Evolutionary conservation across 208 protist species (phyloP), one percentile per base, ranked within the genome.

Genomic region (Leishmania tarentolae): DNA sequence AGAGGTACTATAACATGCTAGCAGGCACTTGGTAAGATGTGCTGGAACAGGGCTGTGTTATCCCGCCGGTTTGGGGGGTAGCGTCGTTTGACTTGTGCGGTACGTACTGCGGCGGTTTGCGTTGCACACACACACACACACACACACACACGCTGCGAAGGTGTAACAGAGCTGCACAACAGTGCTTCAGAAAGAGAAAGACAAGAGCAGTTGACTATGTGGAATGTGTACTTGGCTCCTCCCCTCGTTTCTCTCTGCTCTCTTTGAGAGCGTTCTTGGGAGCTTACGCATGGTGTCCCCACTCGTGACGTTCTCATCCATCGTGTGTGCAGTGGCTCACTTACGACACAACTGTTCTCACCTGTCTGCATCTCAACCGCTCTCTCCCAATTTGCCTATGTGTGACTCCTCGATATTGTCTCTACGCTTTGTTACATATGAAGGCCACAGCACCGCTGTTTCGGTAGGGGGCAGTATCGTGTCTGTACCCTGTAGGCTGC

Each of bases 1-100:
- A 87, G 19, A 66, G 56, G 37, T 97, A 97, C 81, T 92, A 94
- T 69, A 78, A 88, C 79, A 95, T 95, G 94, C 88, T 84, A 61
- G 88, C 66, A 28, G 93, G 93, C 4, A 76, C 93, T 79, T 71
- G 89, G n/a, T 96, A 57, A 15, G 31, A 7, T 21, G 1, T 21
- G 17, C 15, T 19, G 37, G 61, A 9, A 40, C 31, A 63, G n/a
- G 28, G 13, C 28, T 63, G 57, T 35, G 13, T 35, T 5, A 24
- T 7, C 4, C 40, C 5, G 31, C 21, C 6, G 6, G 3, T 19
- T 35, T 68, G 9, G 5, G 24, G 24, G 31, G 61, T 19, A 40
- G 61, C 11, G 31, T 2, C 15, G 28, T 40, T 35, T 68, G 15
- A 68, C 21, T 40, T 28, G 13, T 68, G 61, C 31, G 7, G 31